Base-by-base conservation (phyloP, 2,329 filamentous ascomycete species). In the Sporothrix curviconia region DNA sequence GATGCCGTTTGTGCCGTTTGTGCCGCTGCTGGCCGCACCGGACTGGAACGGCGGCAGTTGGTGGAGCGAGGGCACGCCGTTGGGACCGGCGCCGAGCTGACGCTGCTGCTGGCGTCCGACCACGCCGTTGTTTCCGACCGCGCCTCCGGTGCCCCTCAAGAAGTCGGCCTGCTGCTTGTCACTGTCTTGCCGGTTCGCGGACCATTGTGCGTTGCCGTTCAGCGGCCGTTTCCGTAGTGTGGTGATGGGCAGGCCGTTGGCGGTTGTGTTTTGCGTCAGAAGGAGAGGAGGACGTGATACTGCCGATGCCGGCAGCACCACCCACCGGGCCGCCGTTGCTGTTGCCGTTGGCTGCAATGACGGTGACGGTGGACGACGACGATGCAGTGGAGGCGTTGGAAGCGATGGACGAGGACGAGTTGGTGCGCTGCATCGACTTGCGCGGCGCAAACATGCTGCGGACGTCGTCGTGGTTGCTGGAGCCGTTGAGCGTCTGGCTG, bases 391-490 rank as follows among this genome's bases (percentile, higher is more conserved):
- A 85, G 1, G 78, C 75, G 40, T 76, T 82, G 51, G 84, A 83
- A 14, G 89, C 88, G 62, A 95, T 79, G 46, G 92, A 96, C 4
- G 91, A 95, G 59, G 90, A 94, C 36, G 92, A 97, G 77, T 90
- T 95, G 68, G 87, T 87, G 70, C 92, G 85, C 71, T 92, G 89
- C 61, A 90, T 80, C 69, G 81, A 85, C 76, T 96, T 96, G 66
- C 91, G 89, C 68, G 90, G 89, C 81, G 89, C 86, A 71, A 95
- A 90, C 82, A 95, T 92, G 72, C 87, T 86, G 75, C 87, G 84
- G 64, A 87, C 84, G 73, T 95, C 90, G 76, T 95, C 90, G 70
- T 85, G 76, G 74, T 87, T 89, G 84, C 90, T 89, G 69, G 86
- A 80, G 28, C 54, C 55, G 76, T 81, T 77, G 66, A 75, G 72